phyloP scores from a whole-genome alignment of 768 basidiomycete genomes.

The Tremella fuciformis region DNA sequence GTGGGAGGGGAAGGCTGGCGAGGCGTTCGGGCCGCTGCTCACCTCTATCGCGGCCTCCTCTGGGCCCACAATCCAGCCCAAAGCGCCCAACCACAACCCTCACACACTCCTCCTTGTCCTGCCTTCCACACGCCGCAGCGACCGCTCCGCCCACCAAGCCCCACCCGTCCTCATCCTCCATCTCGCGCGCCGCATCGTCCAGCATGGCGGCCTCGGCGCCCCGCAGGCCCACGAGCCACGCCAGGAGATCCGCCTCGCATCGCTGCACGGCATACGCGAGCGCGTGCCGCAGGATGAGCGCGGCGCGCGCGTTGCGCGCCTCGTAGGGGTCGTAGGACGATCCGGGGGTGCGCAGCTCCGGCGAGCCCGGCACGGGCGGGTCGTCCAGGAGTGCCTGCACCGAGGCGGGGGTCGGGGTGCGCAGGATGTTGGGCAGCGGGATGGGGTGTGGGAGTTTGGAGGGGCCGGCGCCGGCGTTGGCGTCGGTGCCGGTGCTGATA shows the following conservation, averaged over 20 bases:
- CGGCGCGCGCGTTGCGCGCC: background rate
- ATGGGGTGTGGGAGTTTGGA: background rate
- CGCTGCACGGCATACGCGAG: slow-evolving; percentile 35
- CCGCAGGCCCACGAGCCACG: slow-evolving; percentile 35
- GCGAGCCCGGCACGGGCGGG: background rate
- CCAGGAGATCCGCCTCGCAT: slow-evolving; percentile 34
- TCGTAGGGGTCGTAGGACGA: background rate
- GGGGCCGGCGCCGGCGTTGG: background rate
- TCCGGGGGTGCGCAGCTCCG: too few species aligned
- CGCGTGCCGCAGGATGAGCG: slow-evolving; percentile 35
- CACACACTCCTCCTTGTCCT: slow-evolving; percentile 88
- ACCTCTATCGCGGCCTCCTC: slow-evolving; percentile 58
- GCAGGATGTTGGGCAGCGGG: background rate
- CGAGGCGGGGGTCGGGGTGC: background rate
- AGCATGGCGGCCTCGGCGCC: slow-evolving; percentile 35
- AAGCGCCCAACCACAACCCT: slow-evolving; percentile 63
- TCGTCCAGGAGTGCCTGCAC: slow-evolving; percentile 1
- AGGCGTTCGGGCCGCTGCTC: too few species aligned
- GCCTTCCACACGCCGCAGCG: slow-evolving; percentile 66
- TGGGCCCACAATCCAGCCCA: slow-evolving; percentile 34
- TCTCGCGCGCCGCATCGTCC: slow-evolving; percentile 41
- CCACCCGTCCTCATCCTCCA: slow-evolving; percentile 81
- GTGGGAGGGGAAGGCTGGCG: too few species aligned
- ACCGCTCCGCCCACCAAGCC: slow-evolving; percentile 54
- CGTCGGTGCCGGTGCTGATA: background rate